phyloP scores from a whole-genome alignment of 1,284 basidiomycete genomes.

The Rhodotorula sp. region DNA sequence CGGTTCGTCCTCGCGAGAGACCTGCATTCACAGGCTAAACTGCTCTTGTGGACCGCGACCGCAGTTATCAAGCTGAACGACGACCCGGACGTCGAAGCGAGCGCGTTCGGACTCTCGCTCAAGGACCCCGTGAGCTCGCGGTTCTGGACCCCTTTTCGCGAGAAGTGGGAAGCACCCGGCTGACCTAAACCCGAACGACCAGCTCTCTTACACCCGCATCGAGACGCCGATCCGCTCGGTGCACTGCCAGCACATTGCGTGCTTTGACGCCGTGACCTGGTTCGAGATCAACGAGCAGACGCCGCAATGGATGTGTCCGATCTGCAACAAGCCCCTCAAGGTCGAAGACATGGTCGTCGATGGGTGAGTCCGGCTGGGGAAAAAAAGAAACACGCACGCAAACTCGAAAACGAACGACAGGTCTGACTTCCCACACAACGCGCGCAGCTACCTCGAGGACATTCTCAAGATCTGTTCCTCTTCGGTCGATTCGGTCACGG shows the following conservation, averaged over 20 bases:
- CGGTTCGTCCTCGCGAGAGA: no score
- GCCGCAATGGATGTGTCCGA: slow-evolving; percentile 94
- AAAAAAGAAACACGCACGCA: slow-evolving; percentile 28
- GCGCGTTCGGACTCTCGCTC: slow-evolving; percentile 79
- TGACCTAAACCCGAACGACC: not conserved
- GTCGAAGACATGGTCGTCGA: slow-evolving; percentile 75
- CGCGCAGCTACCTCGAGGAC: slow-evolving; percentile 70
- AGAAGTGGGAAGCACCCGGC: not conserved
- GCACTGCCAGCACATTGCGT: slow-evolving; percentile 84
- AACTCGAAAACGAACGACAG: not conserved
- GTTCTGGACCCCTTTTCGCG: not conserved
- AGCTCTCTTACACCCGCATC: slow-evolving; percentile 88
- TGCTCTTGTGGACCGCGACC: not conserved
- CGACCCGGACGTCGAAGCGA: slow-evolving; percentile 85
- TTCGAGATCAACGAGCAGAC: slow-evolving; percentile 93
- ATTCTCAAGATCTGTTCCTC: slow-evolving; percentile 75
- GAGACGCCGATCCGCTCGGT: slow-evolving; percentile 78
- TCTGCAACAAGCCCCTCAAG: slow-evolving; percentile 77
- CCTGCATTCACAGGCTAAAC: not conserved
- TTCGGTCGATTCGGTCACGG: slow-evolving; percentile 81
- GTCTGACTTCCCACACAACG: slow-evolving; percentile 2
- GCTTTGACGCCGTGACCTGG: slow-evolving; percentile 94
- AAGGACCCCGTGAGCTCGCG: slow-evolving; percentile 76
- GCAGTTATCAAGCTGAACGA: slow-evolving; percentile 62
- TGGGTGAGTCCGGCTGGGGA: slow-evolving; percentile 38